Percentiles rank a stretch among this genome's conserved stretches.
Conservation (phyloP, 1,284 basidiomycete species). For the Hortiboletus rubellus region DNA sequence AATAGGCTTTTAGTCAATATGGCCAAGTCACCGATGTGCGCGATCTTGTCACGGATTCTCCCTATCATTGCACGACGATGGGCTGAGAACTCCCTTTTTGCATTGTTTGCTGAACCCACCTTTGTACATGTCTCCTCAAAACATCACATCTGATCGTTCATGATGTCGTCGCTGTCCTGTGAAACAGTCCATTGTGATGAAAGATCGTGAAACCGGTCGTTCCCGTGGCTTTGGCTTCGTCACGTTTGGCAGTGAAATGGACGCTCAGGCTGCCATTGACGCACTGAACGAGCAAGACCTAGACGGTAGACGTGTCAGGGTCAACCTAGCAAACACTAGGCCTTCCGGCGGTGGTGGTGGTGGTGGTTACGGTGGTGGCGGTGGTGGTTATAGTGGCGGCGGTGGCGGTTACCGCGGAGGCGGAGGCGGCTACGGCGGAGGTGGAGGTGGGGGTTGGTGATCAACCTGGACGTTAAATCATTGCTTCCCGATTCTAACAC, state of each 20-base stretch:
- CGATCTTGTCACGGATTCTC: constrained; percentile 44
- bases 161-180: constrained; percentile 10
- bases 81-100: constrained; percentile 32
- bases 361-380: constrained; percentile 10
- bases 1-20: constrained; percentile 65
- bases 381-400: constrained; percentile 17
- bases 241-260: constrained; percentile 55
- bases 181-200: constrained; percentile 89
- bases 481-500: neutral
- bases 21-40: constrained; percentile 76
- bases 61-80: constrained; percentile 37
- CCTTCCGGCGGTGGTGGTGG: constrained; percentile 34
- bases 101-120: constrained; percentile 35
- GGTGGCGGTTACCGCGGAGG: constrained; percentile 13
- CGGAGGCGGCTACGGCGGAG: constrained; percentile 1
- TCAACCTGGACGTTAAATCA: neutral
- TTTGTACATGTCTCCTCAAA: constrained; percentile 24
- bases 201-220: constrained; percentile 94
- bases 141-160: constrained; percentile 4
- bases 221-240: constrained; percentile 98
- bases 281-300: constrained; percentile 88
- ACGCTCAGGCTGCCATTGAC: constrained; percentile 80
- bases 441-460: constrained; percentile 23
- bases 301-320: constrained; percentile 89
- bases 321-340: constrained; percentile 91